These are phyloP conservation scores for Miamiensis avidus DNA, from an alignment of 169 alveolate genomes.

Conservation along the genomic window DNA sequence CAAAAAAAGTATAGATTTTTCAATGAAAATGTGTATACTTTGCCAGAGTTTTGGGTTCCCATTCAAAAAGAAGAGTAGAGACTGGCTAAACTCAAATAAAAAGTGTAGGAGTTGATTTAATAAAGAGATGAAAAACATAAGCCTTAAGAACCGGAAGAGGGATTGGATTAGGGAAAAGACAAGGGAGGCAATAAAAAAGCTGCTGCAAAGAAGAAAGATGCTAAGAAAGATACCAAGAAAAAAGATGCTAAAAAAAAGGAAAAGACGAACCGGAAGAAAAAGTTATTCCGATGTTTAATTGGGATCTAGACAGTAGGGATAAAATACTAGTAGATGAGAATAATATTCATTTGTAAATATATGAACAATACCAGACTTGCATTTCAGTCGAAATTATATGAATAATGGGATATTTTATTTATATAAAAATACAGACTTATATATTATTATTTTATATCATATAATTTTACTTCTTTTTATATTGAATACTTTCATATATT, in stretches of 20 bases:
- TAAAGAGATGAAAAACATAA: constrained; percentile 14
- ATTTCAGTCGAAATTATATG: neutral
- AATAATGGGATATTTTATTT: too few species aligned
- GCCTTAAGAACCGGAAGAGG: constrained; percentile 13
- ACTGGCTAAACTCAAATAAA: neutral
- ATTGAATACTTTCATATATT: too few species aligned
- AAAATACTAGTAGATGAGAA: neutral
- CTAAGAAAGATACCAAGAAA: constrained; percentile 14
- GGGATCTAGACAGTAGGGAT: neutral
- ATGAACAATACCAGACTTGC: neutral
- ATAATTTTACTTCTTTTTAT: too few species aligned
- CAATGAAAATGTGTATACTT: neutral
- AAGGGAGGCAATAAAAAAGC: neutral
- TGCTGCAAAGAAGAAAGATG: neutral
- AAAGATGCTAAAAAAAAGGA: constrained; percentile 13
- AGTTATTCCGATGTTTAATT: neutral
- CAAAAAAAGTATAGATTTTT: too few species aligned
- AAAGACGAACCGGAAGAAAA: constrained; percentile 8
- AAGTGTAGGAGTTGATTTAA: neutral
- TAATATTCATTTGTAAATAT: too few species aligned
- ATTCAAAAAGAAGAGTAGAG: constrained; percentile 8
- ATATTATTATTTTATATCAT: too few species aligned
- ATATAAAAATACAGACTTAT: too few species aligned
- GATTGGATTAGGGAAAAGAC: neutral
- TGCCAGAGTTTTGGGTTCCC: constrained; percentile 12